Evolutionary conservation across 257 asterid genomes (phyloP), one percentile per base, ranked within the genome.

Genomic region (Nicotiana obtusifolia): DNA sequence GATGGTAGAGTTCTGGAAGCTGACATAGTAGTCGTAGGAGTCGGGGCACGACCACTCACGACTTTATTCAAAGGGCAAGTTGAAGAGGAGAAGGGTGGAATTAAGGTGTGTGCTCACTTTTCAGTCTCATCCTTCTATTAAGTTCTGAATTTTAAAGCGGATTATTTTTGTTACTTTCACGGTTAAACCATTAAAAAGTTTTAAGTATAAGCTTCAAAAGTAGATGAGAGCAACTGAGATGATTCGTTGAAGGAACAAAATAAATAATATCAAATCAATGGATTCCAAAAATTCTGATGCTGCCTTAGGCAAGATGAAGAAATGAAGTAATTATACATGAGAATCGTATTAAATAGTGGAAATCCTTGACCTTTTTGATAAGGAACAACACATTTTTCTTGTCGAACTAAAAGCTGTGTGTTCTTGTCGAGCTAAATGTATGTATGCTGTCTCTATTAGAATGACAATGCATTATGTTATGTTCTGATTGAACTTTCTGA

Each of bases 11-110:
- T 91, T 78, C 86, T 93, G 78, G 98, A 92, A 64, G 99, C 98
- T 41, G 99, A 95, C 81, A 90, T 95, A 31, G 99, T 95, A 68
- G 93, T 95, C 81, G 98, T 95, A 67, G 99, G 99, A 85, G 98
- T 95, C 2, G 99, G 99, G 79, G 98, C 91, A 80, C 91, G 81
- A 85, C 97, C 98, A 28, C 90, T 93, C 84, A 91, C 89, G 30
- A 64, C 87, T 17, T 81, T 93, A 80, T 90, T 95, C 83, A 92
- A 92, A 86, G 97, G 96, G 44, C 99, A 95, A 88, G 92, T 95
- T 89, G 97, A 85, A 80, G 98, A 90, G 79, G 99, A 95, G 82
- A 95, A 95, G 86, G 97, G 95, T 44, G 98, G 98, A 87, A 90
- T 95, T 78, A 95, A 94, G 99, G 98, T 95, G 52, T 59, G 93